phyloP scores from a whole-genome alignment of 441 rosid species.

The Croton setiger region DNA sequence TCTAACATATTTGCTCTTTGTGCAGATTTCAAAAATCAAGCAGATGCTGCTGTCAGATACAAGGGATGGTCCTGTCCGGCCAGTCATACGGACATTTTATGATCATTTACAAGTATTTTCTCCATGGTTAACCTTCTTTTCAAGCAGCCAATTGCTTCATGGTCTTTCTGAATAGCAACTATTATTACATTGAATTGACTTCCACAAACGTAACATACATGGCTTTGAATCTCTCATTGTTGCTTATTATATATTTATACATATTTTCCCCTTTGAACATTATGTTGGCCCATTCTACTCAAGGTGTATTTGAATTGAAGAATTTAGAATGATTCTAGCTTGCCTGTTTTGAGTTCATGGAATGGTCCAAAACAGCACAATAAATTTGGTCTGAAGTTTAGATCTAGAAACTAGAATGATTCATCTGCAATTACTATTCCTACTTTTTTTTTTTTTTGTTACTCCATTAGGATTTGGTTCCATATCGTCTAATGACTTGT shows the following conservation, averaged over 20 bases:
- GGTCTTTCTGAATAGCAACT: not conserved
- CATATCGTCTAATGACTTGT: constrained; percentile 20
- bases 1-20: constrained; percentile 16
- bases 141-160: not conserved
- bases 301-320: not conserved
- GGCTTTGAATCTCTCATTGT: not conserved
- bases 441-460: not conserved
- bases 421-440: not conserved
- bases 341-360: not conserved
- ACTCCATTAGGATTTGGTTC: not conserved
- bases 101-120: constrained; percentile 64
- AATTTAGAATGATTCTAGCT: not conserved
- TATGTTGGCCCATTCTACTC: not conserved
- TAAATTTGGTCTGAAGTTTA: constrained; percentile 10
- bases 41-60: constrained; percentile 71
- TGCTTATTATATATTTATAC: not conserved
- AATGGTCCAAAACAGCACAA: not conserved
- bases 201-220: not conserved
- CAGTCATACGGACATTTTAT: constrained; percentile 81
- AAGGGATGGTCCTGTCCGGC: constrained; percentile 62
- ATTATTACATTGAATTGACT: not conserved
- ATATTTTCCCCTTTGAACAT: not conserved
- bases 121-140: constrained; percentile 16
- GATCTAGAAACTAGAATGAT: constrained; percentile 7
- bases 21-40: constrained; percentile 71